Percentiles rank a stretch among this genome's conserved stretches.
phyloP scores from a whole-genome alignment of 192 early-diverging fungal genomes.

The Spizellomyces sp. region DNA sequence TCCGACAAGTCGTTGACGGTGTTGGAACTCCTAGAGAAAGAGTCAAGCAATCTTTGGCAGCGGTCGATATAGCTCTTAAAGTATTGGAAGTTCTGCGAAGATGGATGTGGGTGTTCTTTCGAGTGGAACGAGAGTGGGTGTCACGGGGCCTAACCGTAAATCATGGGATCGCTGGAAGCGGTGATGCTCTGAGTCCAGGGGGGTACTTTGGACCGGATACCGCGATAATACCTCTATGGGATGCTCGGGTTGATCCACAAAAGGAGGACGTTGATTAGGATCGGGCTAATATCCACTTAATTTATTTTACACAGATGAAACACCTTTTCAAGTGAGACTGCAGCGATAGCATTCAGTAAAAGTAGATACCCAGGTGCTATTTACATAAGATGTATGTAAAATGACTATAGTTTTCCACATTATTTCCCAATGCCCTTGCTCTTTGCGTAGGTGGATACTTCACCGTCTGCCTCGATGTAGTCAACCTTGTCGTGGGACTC shows the following conservation, averaged over 20 bases:
- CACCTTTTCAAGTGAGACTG: no score
- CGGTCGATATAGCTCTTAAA: slow-evolving; percentile 76
- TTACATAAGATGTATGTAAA: no score
- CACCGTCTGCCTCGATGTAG: slow-evolving; percentile 62
- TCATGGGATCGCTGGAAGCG: background rate
- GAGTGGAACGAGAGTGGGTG: slow-evolving; percentile 83
- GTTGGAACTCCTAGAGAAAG: slow-evolving; percentile 50
- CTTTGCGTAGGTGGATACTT: slow-evolving; percentile 48
- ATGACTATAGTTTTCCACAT: no score
- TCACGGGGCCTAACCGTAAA: background rate
- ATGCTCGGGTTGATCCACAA: no score
- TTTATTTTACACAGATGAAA: no score
- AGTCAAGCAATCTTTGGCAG: slow-evolving; percentile 65
- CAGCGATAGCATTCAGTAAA: no score
- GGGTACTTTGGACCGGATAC: background rate
- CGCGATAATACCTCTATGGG: background rate
- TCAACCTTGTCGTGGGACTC: slow-evolving; percentile 42
- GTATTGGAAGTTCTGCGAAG: slow-evolving; percentile 79
- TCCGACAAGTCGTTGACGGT: slow-evolving; percentile 2
- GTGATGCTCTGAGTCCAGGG: background rate
- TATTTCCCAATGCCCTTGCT: slow-evolving; percentile 29
- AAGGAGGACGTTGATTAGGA: no score
- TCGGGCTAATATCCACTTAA: no score
- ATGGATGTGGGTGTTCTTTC: slow-evolving; percentile 95
- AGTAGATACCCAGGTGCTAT: no score